Conservation (phyloP, 2,329 filamentous ascomycete species). For the Monilinia vaccinii-corymbosi region DNA sequence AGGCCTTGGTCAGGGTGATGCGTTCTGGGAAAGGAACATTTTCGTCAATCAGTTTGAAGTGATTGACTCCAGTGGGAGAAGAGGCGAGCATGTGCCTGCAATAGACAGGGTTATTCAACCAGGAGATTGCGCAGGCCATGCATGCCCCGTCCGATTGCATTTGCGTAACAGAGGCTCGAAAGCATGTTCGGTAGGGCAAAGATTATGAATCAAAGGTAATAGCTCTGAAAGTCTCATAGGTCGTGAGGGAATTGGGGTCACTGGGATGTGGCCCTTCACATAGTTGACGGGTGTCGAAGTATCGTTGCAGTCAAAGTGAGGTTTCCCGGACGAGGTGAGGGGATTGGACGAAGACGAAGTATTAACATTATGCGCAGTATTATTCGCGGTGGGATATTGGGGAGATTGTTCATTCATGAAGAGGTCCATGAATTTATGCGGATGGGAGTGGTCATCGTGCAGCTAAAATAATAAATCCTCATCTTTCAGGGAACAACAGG, state of each 20-base stretch:
- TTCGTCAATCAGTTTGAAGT: constrained; percentile 18
- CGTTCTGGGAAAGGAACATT: constrained; percentile 16
- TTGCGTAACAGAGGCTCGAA: constrained; percentile 14
- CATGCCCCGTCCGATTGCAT: constrained; percentile 17
- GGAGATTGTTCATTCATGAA: neutral
- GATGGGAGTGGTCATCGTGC: neutral
- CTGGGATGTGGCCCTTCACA: neutral
- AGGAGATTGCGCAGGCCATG: constrained; percentile 8
- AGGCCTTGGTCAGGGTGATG: constrained; percentile 14
- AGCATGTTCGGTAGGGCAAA: constrained; percentile 1
- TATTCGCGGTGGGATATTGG: neutral
- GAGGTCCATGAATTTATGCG: neutral
- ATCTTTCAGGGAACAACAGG: neutral
- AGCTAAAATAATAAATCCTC: neutral
- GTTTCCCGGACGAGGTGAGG: neutral
- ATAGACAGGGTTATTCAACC: constrained; percentile 10
- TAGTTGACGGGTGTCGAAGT: neutral
- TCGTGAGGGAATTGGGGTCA: neutral
- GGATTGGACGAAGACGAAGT: neutral
- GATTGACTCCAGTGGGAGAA: constrained; percentile 6
- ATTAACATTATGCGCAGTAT: neutral
- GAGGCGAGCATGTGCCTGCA: constrained; percentile 10
- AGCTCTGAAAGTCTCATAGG: constrained; percentile 6
- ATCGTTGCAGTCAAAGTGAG: neutral
- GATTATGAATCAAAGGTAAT: neutral